Percentiles rank a stretch among this genome's conserved stretches.
phyloP scores from a whole-genome alignment of 768 basidiomycete genomes.

The Leccinellum albellum region DNA sequence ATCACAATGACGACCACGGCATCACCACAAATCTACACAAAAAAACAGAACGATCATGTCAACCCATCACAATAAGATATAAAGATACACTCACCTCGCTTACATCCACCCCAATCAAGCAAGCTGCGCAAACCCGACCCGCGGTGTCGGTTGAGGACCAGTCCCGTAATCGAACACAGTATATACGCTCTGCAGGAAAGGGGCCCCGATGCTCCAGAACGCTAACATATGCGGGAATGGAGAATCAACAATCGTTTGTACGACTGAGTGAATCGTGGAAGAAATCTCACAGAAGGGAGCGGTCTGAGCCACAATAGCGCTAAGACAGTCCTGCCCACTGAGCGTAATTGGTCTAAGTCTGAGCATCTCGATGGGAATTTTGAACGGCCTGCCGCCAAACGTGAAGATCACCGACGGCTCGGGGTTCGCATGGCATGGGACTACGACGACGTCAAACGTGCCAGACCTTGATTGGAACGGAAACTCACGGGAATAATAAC shows the following conservation, averaged over 20 bases:
- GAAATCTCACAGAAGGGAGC: neutral
- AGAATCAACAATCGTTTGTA: neutral
- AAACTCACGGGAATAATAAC: neutral
- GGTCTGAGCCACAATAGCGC: neutral
- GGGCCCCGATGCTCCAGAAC: neutral
- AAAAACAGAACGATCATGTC: too few species aligned
- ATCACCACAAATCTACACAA: too few species aligned
- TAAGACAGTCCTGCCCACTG: neutral
- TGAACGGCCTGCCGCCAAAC: neutral
- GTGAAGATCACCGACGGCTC: neutral
- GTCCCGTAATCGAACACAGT: neutral
- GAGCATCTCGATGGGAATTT: neutral
- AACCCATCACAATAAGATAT: too few species aligned
- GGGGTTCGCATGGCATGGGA: neutral
- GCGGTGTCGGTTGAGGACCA: neutral
- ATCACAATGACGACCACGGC: too few species aligned
- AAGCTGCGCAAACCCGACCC: neutral
- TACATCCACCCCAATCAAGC: neutral
- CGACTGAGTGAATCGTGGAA: neutral
- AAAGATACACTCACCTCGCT: too few species aligned
- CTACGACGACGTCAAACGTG: neutral
- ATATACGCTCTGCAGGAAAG: neutral
- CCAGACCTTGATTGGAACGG: neutral
- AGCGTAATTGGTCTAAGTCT: neutral
- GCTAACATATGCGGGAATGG: neutral